phyloP scores from a whole-genome alignment of 2,329 filamentous ascomycete genomes.

The Microdochium trichocladiopsis region DNA sequence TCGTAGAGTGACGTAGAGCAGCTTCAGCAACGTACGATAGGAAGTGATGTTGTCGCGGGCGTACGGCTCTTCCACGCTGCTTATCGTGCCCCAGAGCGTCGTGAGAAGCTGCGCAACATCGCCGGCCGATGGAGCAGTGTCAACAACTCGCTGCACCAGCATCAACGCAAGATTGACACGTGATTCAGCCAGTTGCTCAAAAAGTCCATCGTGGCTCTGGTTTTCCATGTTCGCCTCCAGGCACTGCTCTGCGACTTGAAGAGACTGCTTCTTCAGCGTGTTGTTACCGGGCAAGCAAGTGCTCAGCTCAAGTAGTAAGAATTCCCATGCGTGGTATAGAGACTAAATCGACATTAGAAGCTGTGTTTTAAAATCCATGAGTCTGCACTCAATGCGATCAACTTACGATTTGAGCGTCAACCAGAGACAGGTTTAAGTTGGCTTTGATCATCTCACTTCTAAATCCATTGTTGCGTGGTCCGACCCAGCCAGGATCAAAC shows the following conservation, averaged over 20 bases:
- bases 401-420: slow-evolving; percentile 83
- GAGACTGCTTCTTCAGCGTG: slow-evolving; percentile 59
- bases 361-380: too few relatives aligned
- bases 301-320: slow-evolving; percentile 77
- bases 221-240: slow-evolving; percentile 68
- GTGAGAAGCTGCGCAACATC: slow-evolving; percentile 45
- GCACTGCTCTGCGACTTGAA: slow-evolving; percentile 70
- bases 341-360: slow-evolving; percentile 41
- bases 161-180: slow-evolving; percentile 77
- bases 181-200: slow-evolving; percentile 67
- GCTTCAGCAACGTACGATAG: slow-evolving; percentile 76
- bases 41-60: slow-evolving; percentile 52
- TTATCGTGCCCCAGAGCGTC: slow-evolving; percentile 44
- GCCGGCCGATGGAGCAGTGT: slow-evolving; percentile 39
- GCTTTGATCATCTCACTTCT: slow-evolving; percentile 75
- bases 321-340: slow-evolving; percentile 84
- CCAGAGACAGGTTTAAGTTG: slow-evolving; percentile 84
- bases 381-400: not conserved
- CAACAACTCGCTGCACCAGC: slow-evolving; percentile 72
- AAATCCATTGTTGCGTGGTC: slow-evolving; percentile 65
- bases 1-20: slow-evolving; percentile 76
- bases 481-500: slow-evolving; percentile 73
- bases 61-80: slow-evolving; percentile 47
- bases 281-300: slow-evolving; percentile 47
- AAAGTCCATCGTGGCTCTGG: slow-evolving; percentile 72